Conservation (phyloP, 306 rosid species). For the Vicia sativa region DNA sequence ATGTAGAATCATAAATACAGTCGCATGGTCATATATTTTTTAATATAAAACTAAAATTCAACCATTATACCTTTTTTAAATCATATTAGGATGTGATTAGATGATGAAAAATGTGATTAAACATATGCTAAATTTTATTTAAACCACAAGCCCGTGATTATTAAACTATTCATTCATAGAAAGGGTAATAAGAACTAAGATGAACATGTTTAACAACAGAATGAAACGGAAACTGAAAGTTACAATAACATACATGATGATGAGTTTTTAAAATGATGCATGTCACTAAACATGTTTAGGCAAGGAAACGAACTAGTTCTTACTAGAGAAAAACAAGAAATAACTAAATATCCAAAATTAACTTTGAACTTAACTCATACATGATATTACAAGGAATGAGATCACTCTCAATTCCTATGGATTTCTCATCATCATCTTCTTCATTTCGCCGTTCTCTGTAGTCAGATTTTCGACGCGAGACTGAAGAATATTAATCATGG, state of each 20-base stretch:
- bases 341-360: constrained; percentile 32
- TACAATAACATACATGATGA: constrained; percentile 31
- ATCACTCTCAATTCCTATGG: constrained; percentile 27
- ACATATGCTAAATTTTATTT: too few species aligned
- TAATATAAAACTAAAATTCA: too few species aligned
- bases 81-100: too few species aligned
- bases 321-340: constrained; percentile 31
- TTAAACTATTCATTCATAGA: not conserved
- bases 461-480: constrained; percentile 62
- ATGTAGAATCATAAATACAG: too few species aligned
- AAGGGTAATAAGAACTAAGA: constrained; percentile 11
- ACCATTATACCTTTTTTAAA: too few species aligned
- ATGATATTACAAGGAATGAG: constrained; percentile 30
- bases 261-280: constrained; percentile 28
- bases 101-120: too few species aligned
- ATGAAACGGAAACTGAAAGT: constrained; percentile 16
- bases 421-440: constrained; percentile 39
- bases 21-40: too few species aligned
- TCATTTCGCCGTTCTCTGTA: constrained; percentile 76
- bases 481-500: constrained; percentile 82
- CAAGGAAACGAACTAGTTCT: constrained; percentile 42
- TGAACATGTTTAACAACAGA: constrained; percentile 39
- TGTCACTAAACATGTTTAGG: constrained; percentile 29
- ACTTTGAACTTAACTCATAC: constrained; percentile 26
- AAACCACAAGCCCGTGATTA: not conserved